Conservation (phyloP, 192 early-diverging fungal species). For the Rhizoclosmatium globosum region DNA sequence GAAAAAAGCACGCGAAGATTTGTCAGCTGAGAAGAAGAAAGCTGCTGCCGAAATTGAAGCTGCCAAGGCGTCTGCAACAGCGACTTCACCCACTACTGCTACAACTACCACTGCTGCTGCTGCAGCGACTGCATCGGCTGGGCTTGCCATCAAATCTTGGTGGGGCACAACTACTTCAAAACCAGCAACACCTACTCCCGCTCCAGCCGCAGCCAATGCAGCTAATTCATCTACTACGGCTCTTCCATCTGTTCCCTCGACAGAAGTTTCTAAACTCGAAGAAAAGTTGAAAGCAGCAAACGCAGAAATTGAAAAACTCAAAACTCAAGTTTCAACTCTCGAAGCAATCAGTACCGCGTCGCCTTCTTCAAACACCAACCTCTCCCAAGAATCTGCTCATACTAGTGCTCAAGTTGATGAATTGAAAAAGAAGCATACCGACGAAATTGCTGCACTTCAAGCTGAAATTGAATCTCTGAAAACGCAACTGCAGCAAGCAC, state of each 20-base stretch:
- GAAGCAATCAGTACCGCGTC: background rate
- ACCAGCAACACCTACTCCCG: constrained; percentile 20
- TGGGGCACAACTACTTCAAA: constrained; percentile 37
- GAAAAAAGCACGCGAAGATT: constrained; percentile 51
- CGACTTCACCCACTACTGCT: background rate
- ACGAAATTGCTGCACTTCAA: background rate
- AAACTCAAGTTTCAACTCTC: background rate
- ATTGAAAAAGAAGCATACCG: background rate
- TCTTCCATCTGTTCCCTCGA: background rate
- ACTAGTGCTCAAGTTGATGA: background rate
- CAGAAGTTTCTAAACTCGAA: constrained; percentile 19
- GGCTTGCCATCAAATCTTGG: constrained; percentile 57
- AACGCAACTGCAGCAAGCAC: constrained; percentile 11
- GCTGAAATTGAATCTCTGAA: constrained; percentile 1
- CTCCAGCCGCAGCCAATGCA: background rate
- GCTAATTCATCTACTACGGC: background rate
- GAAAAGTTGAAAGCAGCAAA: constrained; percentile 30
- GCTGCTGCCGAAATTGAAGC: background rate
- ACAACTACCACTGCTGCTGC: background rate
- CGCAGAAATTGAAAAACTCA: constrained; percentile 33
- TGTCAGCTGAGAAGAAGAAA: constrained; percentile 48
- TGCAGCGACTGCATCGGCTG: constrained; percentile 30
- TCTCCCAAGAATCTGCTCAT: background rate
- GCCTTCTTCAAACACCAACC: background rate
- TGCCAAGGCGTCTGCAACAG: background rate